These are phyloP conservation scores for Claviceps sp. DNA, from an alignment of 2,329 filamentous ascomycete genomes.

Conservation along the genomic window DNA sequence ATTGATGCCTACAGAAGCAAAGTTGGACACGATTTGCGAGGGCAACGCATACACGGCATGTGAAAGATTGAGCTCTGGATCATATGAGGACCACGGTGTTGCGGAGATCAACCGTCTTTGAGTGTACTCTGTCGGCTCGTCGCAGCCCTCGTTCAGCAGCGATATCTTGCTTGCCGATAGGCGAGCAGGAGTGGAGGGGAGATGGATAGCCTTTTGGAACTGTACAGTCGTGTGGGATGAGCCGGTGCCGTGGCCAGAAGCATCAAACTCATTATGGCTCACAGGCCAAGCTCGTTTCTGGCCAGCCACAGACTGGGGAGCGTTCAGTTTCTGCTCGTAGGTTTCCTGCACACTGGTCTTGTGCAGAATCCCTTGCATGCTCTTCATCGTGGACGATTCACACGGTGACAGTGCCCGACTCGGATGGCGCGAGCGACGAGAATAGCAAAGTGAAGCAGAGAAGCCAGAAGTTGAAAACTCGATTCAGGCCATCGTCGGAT, in stretches of 20 bases:
- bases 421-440: neutral
- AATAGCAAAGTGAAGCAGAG: neutral
- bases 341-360: slow-evolving; percentile 38
- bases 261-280: slow-evolving; percentile 7
- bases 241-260: neutral
- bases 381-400: slow-evolving; percentile 19
- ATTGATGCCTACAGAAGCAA: slow-evolving; percentile 52
- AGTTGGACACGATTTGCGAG: slow-evolving; percentile 45
- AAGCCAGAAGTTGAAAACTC: neutral
- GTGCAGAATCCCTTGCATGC: slow-evolving; percentile 30
- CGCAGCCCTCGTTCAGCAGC: slow-evolving; percentile 12
- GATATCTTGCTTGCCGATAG: slow-evolving; percentile 34
- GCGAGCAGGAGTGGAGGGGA: slow-evolving; percentile 17
- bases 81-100: slow-evolving; percentile 37
- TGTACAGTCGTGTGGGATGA: slow-evolving; percentile 9
- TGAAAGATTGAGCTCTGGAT: slow-evolving; percentile 46
- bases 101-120: slow-evolving; percentile 38
- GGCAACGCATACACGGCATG: slow-evolving; percentile 53
- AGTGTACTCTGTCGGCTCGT: slow-evolving; percentile 36
- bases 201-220: slow-evolving; percentile 21
- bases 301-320: slow-evolving; percentile 29
- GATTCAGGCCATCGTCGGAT: neutral
- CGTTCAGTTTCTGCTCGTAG: slow-evolving; percentile 23
- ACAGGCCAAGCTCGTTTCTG: slow-evolving; percentile 31
- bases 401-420: neutral